Evolutionary conservation across 495 filamentous ascomycete genomes (phyloP).

Genomic region (Aspergillus egyptiacus): DNA sequence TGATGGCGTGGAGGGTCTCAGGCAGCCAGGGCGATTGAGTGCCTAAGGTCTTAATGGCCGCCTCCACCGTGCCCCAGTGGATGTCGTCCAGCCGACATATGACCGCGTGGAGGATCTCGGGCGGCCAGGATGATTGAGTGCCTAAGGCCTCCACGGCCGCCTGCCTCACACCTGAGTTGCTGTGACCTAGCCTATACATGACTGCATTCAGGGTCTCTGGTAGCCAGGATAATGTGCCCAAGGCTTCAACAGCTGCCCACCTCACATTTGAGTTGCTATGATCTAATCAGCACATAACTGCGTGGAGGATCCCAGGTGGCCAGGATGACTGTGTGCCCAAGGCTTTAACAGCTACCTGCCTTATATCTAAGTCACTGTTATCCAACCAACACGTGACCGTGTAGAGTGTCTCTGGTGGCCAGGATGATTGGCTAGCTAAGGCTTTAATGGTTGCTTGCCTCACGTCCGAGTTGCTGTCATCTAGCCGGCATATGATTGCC

Average conservation of each 20-base stretch:
- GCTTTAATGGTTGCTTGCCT: neutral
- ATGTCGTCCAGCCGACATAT: neutral
- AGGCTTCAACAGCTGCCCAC: neutral
- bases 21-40: neutral
- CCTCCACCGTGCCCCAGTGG: neutral
- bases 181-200: neutral
- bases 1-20: neutral
- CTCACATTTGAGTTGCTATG: no score
- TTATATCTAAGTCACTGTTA: neutral
- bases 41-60: neutral
- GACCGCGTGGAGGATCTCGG: neutral
- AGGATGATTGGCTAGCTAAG: neutral
- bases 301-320: neutral
- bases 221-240: neutral
- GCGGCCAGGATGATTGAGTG: neutral
- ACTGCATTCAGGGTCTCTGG: neutral
- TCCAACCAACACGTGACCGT: neutral
- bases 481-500: neutral
- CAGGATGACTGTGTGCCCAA: neutral
- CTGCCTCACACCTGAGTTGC: neutral
- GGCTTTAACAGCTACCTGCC: neutral
- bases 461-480: neutral
- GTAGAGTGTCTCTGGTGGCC: neutral
- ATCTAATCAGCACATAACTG: neutral
- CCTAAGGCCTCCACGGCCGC: neutral